A percentile compares a stretch with the other conserved stretches of the same genome.
Conservation (phyloP, 768 basidiomycete species). For the Auriscalpium vulgare region DNA sequence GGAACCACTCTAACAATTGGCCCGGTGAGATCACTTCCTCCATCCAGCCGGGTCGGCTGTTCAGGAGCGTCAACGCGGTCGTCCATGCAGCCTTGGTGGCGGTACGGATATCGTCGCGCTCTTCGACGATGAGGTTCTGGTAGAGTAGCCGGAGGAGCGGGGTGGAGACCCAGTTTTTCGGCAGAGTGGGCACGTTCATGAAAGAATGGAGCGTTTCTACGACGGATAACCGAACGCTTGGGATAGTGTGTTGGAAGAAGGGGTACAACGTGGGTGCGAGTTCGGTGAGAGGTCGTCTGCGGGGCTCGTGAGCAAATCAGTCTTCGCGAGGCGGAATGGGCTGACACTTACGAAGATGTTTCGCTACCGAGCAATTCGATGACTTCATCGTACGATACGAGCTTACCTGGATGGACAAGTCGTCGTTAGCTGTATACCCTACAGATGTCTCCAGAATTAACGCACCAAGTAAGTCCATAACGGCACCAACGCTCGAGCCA, state of each 20-base stretch:
- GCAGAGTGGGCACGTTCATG: slow-evolving; percentile 67
- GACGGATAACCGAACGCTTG: slow-evolving; percentile 87
- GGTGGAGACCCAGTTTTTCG: slow-evolving; percentile 72
- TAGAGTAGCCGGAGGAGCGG: slow-evolving; percentile 79
- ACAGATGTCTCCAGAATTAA: background rate
- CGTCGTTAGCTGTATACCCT: background rate
- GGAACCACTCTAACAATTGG: slow-evolving; percentile 77
- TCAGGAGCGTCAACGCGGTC: slow-evolving; percentile 52
- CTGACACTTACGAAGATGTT: slow-evolving; percentile 55
- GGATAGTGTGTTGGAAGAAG: slow-evolving; percentile 95
- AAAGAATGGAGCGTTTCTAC: slow-evolving; percentile 84
- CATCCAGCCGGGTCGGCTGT: slow-evolving; percentile 37
- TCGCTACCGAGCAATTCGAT: slow-evolving; percentile 68
- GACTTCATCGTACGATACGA: slow-evolving; percentile 73
- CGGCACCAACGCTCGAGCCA: slow-evolving; percentile 91
- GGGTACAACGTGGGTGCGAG: slow-evolving; percentile 87
- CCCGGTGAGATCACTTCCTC: slow-evolving; percentile 48
- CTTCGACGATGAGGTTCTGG: slow-evolving; percentile 91
- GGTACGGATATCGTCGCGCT: slow-evolving; percentile 74
- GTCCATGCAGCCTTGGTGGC: slow-evolving; percentile 70
- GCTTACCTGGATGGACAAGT: slow-evolving; percentile 52
- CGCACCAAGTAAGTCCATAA: slow-evolving; percentile 94
- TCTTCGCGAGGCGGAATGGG: background rate
- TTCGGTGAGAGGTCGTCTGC: slow-evolving; percentile 69
- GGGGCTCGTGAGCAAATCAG: slow-evolving; percentile 2